These are phyloP conservation scores for Pestalotiopsis sp. DNA, from an alignment of 2,329 filamentous ascomycete genomes.

Conservation along the genomic window DNA sequence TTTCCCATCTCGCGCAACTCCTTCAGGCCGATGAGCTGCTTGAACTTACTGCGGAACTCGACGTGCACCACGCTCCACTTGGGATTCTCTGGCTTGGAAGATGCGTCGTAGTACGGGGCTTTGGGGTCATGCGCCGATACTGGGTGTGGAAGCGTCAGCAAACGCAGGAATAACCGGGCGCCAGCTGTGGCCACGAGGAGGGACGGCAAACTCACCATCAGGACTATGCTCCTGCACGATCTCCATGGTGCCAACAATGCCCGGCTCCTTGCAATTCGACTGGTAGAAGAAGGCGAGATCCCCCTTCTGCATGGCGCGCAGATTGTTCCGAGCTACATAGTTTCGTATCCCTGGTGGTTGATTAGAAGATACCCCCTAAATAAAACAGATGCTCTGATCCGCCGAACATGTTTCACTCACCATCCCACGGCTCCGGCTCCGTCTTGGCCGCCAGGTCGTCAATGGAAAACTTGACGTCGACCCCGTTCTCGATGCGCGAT, in stretches of 20 bases:
- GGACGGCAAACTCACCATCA: constrained; percentile 61
- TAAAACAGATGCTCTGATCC: too few relatives aligned
- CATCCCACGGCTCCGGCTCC: constrained; percentile 89
- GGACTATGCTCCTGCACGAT: constrained; percentile 82
- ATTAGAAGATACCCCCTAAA: constrained; percentile 4
- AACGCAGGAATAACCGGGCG: too few relatives aligned
- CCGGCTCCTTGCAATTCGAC: constrained; percentile 87
- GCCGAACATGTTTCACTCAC: too few relatives aligned
- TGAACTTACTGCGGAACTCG: constrained; percentile 82
- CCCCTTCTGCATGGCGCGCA: constrained; percentile 87
- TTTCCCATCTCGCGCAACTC: constrained; percentile 69
- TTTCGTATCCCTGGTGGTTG: constrained; percentile 34
- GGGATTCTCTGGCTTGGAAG: constrained; percentile 68
- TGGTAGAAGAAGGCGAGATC: constrained; percentile 98
- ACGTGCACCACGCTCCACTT: constrained; percentile 93
- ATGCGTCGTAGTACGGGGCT: constrained; percentile 82
- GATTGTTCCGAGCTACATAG: constrained; percentile 75
- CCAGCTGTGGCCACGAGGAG: too few relatives aligned
- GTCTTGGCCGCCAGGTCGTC: constrained; percentile 77
- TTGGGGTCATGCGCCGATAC: constrained; percentile 72
- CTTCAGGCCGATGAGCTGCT: constrained; percentile 67
- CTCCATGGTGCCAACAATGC: constrained; percentile 86
- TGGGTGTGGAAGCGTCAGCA: constrained; percentile 36
- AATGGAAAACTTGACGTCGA: constrained; percentile 92
- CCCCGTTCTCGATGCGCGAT: constrained; percentile 80